These are phyloP conservation scores for Candida krabiensis DNA, from an alignment of 805 yeast species.

Conservation along the genomic window DNA sequence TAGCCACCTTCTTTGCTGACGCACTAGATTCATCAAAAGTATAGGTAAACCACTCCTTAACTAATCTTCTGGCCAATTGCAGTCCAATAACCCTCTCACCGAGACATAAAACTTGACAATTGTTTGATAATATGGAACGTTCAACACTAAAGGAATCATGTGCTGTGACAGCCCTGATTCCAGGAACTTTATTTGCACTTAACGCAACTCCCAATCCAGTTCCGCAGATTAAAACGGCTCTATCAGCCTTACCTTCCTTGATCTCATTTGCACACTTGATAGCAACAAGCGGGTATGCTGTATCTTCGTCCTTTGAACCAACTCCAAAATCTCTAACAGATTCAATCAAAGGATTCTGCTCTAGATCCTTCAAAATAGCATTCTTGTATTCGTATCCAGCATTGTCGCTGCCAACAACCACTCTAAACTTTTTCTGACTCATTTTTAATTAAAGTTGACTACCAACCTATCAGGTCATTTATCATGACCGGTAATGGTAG, in stretches of 20 bases:
- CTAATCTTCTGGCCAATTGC: slow-evolving; percentile 44
- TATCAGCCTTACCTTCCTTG: slow-evolving; percentile 40
- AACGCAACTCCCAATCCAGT: slow-evolving; percentile 52
- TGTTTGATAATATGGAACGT: slow-evolving; percentile 42
- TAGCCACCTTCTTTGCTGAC: slow-evolving; percentile 40
- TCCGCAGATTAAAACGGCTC: slow-evolving; percentile 48
- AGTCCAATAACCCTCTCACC: slow-evolving; percentile 48
- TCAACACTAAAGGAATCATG: slow-evolving; percentile 49
- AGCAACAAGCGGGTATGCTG: slow-evolving; percentile 45
- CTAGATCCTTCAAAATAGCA: slow-evolving; percentile 36
- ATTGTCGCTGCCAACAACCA: slow-evolving; percentile 43
- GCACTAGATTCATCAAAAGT: slow-evolving; percentile 39
- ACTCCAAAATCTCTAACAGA: slow-evolving; percentile 43
- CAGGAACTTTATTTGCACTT: slow-evolving; percentile 46
- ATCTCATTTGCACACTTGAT: slow-evolving; percentile 43
- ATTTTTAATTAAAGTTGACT: not conserved
- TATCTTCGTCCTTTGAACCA: slow-evolving; percentile 29
- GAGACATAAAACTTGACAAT: slow-evolving; percentile 48
- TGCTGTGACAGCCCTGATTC: slow-evolving; percentile 49
- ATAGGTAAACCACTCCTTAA: slow-evolving; percentile 44
- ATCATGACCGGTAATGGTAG: slow-evolving; percentile 44
- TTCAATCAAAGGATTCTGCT: slow-evolving; percentile 29
- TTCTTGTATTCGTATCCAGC: slow-evolving; percentile 47
- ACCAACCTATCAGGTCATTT: slow-evolving; percentile 34
- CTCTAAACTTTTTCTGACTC: slow-evolving; percentile 17